Conservation (phyloP, 306 rosid species). For the Acacia confusa region DNA sequence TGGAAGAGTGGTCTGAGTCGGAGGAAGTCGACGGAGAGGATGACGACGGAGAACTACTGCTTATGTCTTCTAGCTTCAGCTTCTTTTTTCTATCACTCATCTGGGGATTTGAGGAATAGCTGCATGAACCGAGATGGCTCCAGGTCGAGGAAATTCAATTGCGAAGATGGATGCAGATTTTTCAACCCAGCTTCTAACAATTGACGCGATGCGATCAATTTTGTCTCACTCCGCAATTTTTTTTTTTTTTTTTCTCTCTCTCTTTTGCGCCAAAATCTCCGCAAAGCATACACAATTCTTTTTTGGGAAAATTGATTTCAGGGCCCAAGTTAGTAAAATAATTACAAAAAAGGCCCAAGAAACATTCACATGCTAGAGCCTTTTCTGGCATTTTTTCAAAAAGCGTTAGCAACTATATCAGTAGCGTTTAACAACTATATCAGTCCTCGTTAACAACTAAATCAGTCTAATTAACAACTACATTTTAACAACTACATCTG, state of each 20-base stretch:
- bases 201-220: not conserved
- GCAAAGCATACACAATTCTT: too few species aligned
- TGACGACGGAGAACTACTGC: conserved; percentile 34
- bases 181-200: not conserved
- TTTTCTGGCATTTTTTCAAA: too few species aligned
- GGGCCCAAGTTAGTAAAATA: too few species aligned
- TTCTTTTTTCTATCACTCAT: conserved; percentile 57
- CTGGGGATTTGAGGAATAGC: conserved; percentile 21
- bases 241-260: too few species aligned
- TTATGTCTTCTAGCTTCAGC: conserved; percentile 36
- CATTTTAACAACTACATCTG: too few species aligned
- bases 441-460: too few species aligned
- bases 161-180: not conserved
- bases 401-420: too few species aligned
- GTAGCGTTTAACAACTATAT: too few species aligned
- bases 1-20: conserved; percentile 53
- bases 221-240: not conserved
- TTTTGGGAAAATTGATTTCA: too few species aligned
- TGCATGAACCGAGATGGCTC: not conserved
- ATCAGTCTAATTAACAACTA: too few species aligned
- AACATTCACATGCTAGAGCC: too few species aligned
- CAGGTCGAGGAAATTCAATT: not conserved
- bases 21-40: conserved; percentile 42
- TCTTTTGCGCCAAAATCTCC: not conserved
- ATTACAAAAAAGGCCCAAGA: too few species aligned